These are phyloP conservation scores for Alternaria hordeiaustralica DNA, from an alignment of 2,329 filamentous ascomycete species.

Conservation along the genomic window DNA sequence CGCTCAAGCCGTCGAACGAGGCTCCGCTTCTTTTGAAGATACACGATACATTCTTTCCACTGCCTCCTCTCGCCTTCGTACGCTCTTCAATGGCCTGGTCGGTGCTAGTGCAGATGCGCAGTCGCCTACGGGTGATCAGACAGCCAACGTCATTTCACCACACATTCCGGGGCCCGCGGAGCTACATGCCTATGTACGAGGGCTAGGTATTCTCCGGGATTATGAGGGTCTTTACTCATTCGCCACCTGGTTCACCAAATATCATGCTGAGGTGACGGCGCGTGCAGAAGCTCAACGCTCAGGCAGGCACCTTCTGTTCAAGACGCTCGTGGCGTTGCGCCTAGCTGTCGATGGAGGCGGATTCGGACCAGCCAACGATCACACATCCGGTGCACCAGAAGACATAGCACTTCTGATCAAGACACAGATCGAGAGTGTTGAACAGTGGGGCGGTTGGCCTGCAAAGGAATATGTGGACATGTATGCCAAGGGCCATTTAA, in stretches of 20 bases:
- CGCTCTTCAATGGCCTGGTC: constrained; percentile 35
- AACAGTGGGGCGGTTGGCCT: constrained; percentile 55
- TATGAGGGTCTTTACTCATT: constrained; percentile 63
- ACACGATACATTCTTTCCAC: constrained; percentile 21
- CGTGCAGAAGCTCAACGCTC: constrained; percentile 33
- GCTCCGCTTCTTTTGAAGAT: constrained; percentile 12
- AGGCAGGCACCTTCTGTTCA: constrained; percentile 37
- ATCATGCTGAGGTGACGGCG: constrained; percentile 36
- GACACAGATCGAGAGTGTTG: constrained; percentile 43
- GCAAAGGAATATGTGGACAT: constrained; percentile 51
- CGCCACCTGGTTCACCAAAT: constrained; percentile 62
- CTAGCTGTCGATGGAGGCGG: constrained; percentile 49
- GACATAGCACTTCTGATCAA: constrained; percentile 43
- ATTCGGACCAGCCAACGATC: neutral
- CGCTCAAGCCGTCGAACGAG: constrained; percentile 28
- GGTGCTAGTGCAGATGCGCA: constrained; percentile 24
- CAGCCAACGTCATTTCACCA: constrained; percentile 39
- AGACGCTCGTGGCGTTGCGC: constrained; percentile 49
- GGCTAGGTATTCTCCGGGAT: constrained; percentile 67
- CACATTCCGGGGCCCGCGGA: constrained; percentile 55
- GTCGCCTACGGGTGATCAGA: neutral
- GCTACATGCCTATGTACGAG: constrained; percentile 67
- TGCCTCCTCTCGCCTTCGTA: constrained; percentile 29
- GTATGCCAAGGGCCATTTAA: constrained; percentile 27
- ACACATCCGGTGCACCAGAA: constrained; percentile 25